Evolutionary conservation across 805 yeast species (phyloP).

Genomic region (Starmerella sp.): DNA sequence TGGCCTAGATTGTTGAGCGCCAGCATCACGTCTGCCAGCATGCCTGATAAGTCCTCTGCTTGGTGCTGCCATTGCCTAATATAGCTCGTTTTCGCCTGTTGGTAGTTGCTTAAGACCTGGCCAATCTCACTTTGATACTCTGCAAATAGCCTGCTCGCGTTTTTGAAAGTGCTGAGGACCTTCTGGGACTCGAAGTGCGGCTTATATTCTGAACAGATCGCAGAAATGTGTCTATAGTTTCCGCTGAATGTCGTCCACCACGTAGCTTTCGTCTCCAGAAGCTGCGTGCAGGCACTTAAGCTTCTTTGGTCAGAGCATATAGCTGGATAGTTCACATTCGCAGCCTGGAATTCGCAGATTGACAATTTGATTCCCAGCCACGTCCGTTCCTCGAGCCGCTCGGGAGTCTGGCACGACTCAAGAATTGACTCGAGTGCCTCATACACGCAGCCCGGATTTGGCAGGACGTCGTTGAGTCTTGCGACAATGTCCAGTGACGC

Average conservation of each 20-base stretch:
- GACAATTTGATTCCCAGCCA: slow-evolving; percentile 24
- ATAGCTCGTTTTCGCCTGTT: background rate
- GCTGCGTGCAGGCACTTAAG: slow-evolving; percentile 19
- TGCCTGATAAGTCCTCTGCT: background rate
- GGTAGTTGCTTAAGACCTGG: background rate
- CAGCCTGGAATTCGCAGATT: slow-evolving; percentile 27
- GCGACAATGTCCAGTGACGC: slow-evolving; percentile 17
- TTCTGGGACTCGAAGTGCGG: slow-evolving; percentile 18
- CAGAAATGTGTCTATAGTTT: slow-evolving; percentile 43
- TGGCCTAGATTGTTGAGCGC: background rate
- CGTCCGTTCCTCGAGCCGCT: slow-evolving; percentile 18
- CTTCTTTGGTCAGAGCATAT: slow-evolving; percentile 14
- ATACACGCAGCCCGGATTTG: slow-evolving; percentile 22
- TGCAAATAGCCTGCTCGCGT: slow-evolving; percentile 7
- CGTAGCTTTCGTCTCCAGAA: slow-evolving; percentile 31
- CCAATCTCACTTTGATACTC: slow-evolving; percentile 3
- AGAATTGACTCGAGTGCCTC: slow-evolving; percentile 23
- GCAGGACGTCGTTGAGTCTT: slow-evolving; percentile 17
- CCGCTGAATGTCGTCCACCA: slow-evolving; percentile 71
- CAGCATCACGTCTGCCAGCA: background rate
- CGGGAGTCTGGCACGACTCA: slow-evolving; percentile 21
- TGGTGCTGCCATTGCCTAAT: background rate
- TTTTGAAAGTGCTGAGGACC: slow-evolving; percentile 8
- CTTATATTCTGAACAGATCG: slow-evolving; percentile 34
- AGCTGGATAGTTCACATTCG: slow-evolving; percentile 24